These are phyloP conservation scores for Leccinum griseonigrum DNA, from an alignment of 1,284 basidiomycete species.

Conservation along the genomic window DNA sequence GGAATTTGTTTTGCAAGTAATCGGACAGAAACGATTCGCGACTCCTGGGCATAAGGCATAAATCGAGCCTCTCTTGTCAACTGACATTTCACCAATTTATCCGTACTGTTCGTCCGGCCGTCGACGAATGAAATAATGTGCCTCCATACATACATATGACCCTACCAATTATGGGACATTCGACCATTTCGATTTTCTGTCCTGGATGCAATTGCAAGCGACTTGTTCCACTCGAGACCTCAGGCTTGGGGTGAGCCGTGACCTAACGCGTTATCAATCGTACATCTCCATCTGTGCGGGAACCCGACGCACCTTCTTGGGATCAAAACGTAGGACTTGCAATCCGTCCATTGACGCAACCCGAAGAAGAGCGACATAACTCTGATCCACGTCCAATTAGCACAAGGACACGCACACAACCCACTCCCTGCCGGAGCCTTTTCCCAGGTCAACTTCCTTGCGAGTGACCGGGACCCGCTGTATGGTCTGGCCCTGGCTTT, in stretches of 20 bases:
- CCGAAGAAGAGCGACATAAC: slow-evolving; percentile 82
- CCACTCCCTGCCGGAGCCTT: too few relatives aligned
- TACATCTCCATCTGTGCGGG: background rate
- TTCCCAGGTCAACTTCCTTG: slow-evolving; percentile 65
- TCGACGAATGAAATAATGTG: too few relatives aligned
- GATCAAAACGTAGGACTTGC: slow-evolving; percentile 74
- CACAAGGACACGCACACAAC: background rate
- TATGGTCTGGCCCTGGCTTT: slow-evolving; percentile 75
- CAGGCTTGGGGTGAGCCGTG: slow-evolving; percentile 44
- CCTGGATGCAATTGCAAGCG: slow-evolving; percentile 8
- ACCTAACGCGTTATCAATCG: slow-evolving; percentile 33
- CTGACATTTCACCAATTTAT: too few relatives aligned
- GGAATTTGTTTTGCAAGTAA: too few relatives aligned
- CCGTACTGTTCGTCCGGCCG: too few relatives aligned
- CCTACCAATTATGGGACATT: background rate
- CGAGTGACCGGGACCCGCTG: slow-evolving; percentile 66
- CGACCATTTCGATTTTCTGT: background rate
- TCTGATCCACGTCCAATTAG: slow-evolving; percentile 50
- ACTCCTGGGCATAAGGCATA: too few relatives aligned
- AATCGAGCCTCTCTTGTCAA: too few relatives aligned
- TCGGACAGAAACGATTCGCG: too few relatives aligned
- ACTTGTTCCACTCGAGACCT: slow-evolving; percentile 48
- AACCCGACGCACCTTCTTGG: slow-evolving; percentile 51
- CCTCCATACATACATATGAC: too few relatives aligned
- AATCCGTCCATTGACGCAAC: slow-evolving; percentile 78